Base-by-base conservation (phyloP, 2,329 filamentous ascomycete species). In the Drechslera avenae region DNA sequence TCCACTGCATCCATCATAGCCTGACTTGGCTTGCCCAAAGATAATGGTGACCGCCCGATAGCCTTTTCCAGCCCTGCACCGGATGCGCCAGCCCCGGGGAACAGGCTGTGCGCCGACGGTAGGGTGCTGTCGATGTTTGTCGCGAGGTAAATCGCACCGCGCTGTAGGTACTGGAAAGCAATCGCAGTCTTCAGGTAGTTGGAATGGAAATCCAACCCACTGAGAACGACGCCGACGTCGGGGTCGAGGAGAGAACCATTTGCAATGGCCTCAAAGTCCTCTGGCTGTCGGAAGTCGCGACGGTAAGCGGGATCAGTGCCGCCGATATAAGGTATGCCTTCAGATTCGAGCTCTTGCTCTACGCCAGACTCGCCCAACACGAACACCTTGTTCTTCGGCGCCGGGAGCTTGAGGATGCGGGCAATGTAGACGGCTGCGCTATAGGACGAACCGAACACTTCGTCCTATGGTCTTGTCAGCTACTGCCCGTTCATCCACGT, bases 1-100 rank as follows among this genome's bases (percentile, higher is more conserved):
- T 97, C 93, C 50, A 99, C 89, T 3, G 94, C 91, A 73, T 97
- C 93, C 93, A 99, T 96, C 94, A 99, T 99, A 3, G 93, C 93
- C 78, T 96, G 91, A 71, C 91, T 96, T 3, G 94, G 94, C 78
- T 99, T 99, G 0, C 94, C 94, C 33, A 97, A 78, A 3, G 90
- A 86, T 26, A 91, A 75, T 1, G 94, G 93, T 64, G 88, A 81
- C 70, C 84, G 76, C 3, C 81, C 81, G 14, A 76, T 77, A 3
- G 78, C 77, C 57, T 88, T 88, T 46, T 87, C 80, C 52, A 99
- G 76, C 2, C 91, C 90, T 19, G 90, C 85, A 41, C 87, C 86
- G 57, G 90, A 87, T 2, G 90, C 88, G 1, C 94, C 94, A 1
- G 94, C 94, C 5, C 94, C 94, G 1, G 94, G 91, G 75, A 99